Evolutionary conservation across 1,139 yeast genomes (phyloP).

Genomic region (Nakaseomyces glabratus): DNA sequence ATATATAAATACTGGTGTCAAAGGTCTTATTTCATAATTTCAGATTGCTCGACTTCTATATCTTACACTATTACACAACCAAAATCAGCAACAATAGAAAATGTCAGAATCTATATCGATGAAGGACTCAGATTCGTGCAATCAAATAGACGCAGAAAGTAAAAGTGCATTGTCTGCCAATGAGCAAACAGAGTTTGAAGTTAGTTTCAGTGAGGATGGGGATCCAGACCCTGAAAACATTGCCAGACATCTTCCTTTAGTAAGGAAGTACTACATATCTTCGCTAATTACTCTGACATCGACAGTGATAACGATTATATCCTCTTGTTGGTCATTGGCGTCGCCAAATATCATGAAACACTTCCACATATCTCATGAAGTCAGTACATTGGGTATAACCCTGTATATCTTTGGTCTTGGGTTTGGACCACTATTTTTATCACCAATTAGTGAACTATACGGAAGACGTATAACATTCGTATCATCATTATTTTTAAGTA

Average conservation of each 20-base stretch:
- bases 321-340: conserved; percentile 50
- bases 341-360: conserved; percentile 40
- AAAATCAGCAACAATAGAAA: not conserved
- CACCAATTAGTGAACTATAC: conserved; percentile 70
- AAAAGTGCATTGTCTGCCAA: conserved; percentile 3
- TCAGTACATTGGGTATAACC: conserved; percentile 52
- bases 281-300: conserved; percentile 41
- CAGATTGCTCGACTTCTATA: too few species aligned
- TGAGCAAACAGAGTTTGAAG: conserved; percentile 19
- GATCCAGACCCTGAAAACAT: conserved; percentile 47
- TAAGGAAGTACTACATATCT: conserved; percentile 46
- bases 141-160: not conserved
- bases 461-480: conserved; percentile 68
- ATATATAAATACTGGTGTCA: too few species aligned
- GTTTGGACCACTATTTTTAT: conserved; percentile 69
- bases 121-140: conserved; percentile 5
- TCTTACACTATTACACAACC: not conserved
- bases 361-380: conserved; percentile 49
- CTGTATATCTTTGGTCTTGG: conserved; percentile 66
- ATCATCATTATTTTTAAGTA: conserved; percentile 47
- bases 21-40: too few species aligned
- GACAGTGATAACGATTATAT: conserved; percentile 42
- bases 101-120: too few species aligned
- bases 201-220: conserved; percentile 26
- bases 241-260: conserved; percentile 30